These are phyloP conservation scores for Aspergillus aculeatinus DNA, from an alignment of 2,329 filamentous ascomycete species.

Conservation along the genomic window DNA sequence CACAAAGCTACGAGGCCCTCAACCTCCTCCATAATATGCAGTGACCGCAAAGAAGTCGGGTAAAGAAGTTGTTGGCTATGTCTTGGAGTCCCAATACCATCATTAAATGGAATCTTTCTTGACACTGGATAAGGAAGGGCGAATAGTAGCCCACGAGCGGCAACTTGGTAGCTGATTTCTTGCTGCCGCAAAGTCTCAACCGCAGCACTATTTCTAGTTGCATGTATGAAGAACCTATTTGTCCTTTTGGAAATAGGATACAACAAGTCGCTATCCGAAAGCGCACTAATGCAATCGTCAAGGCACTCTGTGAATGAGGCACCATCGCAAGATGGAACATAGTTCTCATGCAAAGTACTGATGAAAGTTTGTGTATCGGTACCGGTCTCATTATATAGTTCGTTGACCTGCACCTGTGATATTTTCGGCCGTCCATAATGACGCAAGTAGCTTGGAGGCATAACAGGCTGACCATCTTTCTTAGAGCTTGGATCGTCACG, in stretches of 20 bases:
- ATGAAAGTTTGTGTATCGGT: constrained; percentile 90
- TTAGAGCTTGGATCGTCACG: constrained; percentile 57
- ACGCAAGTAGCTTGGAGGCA: constrained; percentile 60
- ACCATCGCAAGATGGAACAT: constrained; percentile 72
- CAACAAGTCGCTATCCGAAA: constrained; percentile 86
- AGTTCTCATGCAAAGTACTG: constrained; percentile 90
- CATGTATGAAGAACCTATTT: constrained; percentile 48
- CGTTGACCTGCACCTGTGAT: constrained; percentile 68
- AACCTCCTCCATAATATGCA: constrained; percentile 79
- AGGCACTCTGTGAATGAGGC: constrained; percentile 71
- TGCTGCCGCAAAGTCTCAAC: constrained; percentile 79
- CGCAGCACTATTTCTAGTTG: constrained; percentile 47
- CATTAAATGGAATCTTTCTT: constrained; percentile 47
- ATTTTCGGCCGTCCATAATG: constrained; percentile 59
- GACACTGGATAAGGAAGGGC: constrained; percentile 83
- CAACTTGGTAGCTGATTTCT: constrained; percentile 90
- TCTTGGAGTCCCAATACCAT: constrained; percentile 33
- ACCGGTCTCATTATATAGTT: constrained; percentile 86
- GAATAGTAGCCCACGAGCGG: constrained; percentile 82
- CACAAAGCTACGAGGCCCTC: constrained; percentile 61
- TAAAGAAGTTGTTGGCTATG: constrained; percentile 91
- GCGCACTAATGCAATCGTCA: constrained; percentile 77
- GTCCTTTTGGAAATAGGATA: constrained; percentile 57
- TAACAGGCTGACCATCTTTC: constrained; percentile 48
- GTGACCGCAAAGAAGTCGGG: constrained; percentile 78